These are phyloP conservation scores for Avena eriantha DNA, from an alignment of 176 grass and related monocot genomes.

Conservation along the genomic window DNA sequence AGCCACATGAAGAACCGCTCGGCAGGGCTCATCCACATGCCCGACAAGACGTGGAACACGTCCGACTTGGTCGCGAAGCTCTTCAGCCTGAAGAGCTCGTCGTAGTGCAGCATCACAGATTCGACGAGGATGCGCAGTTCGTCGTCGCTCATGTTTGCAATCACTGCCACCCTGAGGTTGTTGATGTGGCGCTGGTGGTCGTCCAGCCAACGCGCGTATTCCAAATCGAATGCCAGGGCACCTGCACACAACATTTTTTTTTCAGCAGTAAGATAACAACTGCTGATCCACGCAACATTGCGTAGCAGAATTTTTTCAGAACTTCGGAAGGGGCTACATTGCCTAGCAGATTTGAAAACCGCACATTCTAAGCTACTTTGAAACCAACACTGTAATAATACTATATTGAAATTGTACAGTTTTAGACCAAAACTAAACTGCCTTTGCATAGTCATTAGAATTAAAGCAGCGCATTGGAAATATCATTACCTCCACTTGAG, in stretches of 20 bases:
- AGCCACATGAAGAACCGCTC: constrained; percentile 99
- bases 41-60: constrained; percentile 88
- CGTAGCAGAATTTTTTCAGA: no score
- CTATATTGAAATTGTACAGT: not conserved
- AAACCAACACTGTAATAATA: not conserved
- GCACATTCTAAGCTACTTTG: not conserved
- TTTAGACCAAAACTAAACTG: not conserved
- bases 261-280: not conserved
- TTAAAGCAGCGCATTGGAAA: not conserved
- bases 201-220: constrained; percentile 92
- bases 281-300: not conserved
- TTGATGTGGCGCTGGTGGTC: constrained; percentile 79
- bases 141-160: constrained; percentile 55
- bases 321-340: no score
- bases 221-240: constrained; percentile 71
- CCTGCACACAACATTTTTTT: constrained; percentile 32
- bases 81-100: constrained; percentile 82
- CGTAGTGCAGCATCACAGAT: constrained; percentile 68
- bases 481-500: constrained; percentile 67
- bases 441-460: not conserved
- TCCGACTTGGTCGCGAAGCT: constrained; percentile 61
- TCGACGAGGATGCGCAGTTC: constrained; percentile 75
- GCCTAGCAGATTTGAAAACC: constrained; percentile 8
- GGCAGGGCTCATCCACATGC: constrained; percentile 89
- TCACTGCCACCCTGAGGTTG: constrained; percentile 71